Base-by-base conservation (phyloP, 768 basidiomycete species). In the Sporobolomyces phaffii region DNA sequence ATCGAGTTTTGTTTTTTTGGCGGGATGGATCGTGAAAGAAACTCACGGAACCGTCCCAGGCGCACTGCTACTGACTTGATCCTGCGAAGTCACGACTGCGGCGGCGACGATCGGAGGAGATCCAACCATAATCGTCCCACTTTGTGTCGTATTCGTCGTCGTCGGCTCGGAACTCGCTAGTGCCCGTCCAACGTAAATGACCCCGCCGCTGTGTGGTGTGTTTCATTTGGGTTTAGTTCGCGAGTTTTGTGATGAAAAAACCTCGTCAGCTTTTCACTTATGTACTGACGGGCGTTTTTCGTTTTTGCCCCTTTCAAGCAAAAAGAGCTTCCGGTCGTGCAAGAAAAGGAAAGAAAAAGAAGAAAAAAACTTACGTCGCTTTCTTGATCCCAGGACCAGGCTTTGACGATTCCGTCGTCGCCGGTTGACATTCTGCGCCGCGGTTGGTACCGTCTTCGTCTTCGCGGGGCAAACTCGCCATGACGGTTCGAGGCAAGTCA, bases 401-500 rank as follows among this genome's bases (percentile, higher is more conserved):
- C 24, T 38, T 36, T 7, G 20, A 33, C 10, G 28, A 5, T 28
- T 33, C 29, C 20, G 31, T 7, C 5, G 50, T 51, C 6, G 50
- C 50, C 5, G 50, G 11, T 51, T 29, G 7, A 36, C 52, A 53
- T 5, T 3, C 24, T 17, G 29, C 8, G 17, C 38, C 10, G 38
- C 38, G 38, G 38, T 38, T 38, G 38, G 38, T 38, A 38, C 9
- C 38, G 38, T 17, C 10, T 38, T 38, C 17, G 13, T 34, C 50
- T 7, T 31, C 62, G 24, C 48, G 56, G 1, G 68, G 66, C 14
- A 70, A 65, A 7, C 60, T 26, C 7, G 56, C 43, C 60, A 41
- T 56, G 44, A 72, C 64, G 15, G 64, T 51, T 24, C 69, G 49
- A 6, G 50, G 20, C n/a, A 71, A 62, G 41, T 61, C 58, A 9